Base-by-base conservation (phyloP, 371 early-diverging fungal species). In the Lichtheimia ornata region DNA sequence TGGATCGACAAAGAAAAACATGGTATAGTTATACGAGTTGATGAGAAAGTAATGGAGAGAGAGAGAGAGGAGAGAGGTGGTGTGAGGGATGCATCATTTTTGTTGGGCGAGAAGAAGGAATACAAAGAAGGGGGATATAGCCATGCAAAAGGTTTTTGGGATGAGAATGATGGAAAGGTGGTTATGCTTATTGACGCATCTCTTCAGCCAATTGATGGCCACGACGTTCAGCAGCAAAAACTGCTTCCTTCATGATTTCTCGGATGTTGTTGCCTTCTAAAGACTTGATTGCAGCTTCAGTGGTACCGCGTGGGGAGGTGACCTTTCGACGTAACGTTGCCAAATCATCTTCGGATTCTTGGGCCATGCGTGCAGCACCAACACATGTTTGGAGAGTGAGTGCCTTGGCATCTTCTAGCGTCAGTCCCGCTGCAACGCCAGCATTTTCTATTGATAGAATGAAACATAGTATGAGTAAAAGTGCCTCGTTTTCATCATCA, bases 281-380 rank as follows among this genome's bases (percentile, higher is more conserved):
- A 1, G 82, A 70, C 64, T 90, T 85, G 68, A 97, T 81, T 14
- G 92, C 97, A 0, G 96, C 96, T 61, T 94, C 89, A 13, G 97
- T 97, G 22, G 97, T 95, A 17, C 97, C 97, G 22, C 94, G 93
- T 18, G 97, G 97, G 30, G 91, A 91, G 3, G 97, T 97, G 28
- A 97, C 97, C 69, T 92, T 91, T 50, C 78, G 62, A 35, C 97
- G 82, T 55, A 97, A 75, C 43, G 90, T 88, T 42, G 89, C 85
- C 30, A 92, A 84, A 67, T 89, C 88, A 63, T 92, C 90, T 11
- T 81, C 75, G 43, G 86, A 81, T 18, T 72, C 69, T 28, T 88
- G 76, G 4, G 93, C 87, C 95, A 95, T 96, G 53, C 80, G 84
- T 25, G 93, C 95, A 9, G 96, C 94, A 7, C 96, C 96, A 11